Conservation (phyloP, 768 basidiomycete genomes). For the Podaxis mareebaensis region DNA sequence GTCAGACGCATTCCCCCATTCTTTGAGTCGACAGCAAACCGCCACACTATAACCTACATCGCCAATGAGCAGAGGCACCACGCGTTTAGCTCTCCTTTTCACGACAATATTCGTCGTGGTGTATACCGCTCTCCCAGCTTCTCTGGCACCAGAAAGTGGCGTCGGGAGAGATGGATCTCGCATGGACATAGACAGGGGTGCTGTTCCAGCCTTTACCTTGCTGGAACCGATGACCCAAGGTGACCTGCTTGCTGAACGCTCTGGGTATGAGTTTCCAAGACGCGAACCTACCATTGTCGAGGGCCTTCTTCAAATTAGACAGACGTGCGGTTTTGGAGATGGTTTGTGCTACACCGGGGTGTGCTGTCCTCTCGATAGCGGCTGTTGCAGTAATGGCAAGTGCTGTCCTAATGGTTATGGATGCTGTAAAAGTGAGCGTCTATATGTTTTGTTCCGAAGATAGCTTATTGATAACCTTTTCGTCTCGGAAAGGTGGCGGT, state of each 20-base stretch:
- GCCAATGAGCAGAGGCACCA: not conserved
- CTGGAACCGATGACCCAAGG: not conserved
- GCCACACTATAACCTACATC: not conserved
- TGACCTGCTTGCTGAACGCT: not conserved
- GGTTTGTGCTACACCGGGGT: slow-evolving; percentile 1
- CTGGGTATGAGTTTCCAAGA: not conserved
- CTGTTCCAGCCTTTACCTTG: not conserved
- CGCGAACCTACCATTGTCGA: slow-evolving; percentile 9
- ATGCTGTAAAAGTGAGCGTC: slow-evolving; percentile 9
- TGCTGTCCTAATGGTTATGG: slow-evolving; percentile 4
- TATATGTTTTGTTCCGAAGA: not conserved
- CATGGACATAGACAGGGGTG: not conserved
- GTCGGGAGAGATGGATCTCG: not conserved
- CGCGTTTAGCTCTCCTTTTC: not conserved
- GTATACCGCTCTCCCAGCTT: not conserved
- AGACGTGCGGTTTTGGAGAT: slow-evolving; percentile 2
- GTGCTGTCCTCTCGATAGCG: slow-evolving; percentile 10
- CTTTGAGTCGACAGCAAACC: not conserved
- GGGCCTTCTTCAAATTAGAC: slow-evolving; percentile 9
- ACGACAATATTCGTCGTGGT: not conserved
- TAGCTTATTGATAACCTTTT: not conserved
- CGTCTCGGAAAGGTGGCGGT: not conserved
- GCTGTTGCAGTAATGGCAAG: not conserved
- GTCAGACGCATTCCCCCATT: not conserved
- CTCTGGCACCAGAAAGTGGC: not conserved